These are phyloP conservation scores for Gryganskiella cystojenkinii DNA, from an alignment of 192 early-diverging fungal species.

Conservation along the genomic window DNA sequence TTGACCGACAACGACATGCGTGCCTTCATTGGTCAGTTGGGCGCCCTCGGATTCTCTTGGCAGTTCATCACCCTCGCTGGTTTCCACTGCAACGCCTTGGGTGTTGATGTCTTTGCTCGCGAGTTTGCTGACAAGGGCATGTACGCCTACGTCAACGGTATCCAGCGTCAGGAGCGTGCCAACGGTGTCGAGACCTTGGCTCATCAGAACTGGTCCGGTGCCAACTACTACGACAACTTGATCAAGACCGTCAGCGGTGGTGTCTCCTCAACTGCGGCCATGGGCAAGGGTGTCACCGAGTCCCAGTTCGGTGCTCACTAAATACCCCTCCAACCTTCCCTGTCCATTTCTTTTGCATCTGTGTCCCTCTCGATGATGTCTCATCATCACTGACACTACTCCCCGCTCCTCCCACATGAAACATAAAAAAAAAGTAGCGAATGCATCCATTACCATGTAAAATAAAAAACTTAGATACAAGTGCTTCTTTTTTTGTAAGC, in stretches of 20 bases:
- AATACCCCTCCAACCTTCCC: conserved; percentile 9
- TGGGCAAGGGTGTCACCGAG: conserved; percentile 94
- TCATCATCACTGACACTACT: no score
- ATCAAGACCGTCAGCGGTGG: conserved; percentile 95
- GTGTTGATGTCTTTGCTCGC: conserved; percentile 83
- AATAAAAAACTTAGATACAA: no score
- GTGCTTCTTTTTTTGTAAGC: no score
- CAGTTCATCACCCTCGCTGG: conserved; percentile 98
- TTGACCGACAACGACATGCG: conserved; percentile 92
- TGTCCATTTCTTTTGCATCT: no score
- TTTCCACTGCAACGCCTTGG: conserved; percentile 92
- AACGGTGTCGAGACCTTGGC: conserved; percentile 92
- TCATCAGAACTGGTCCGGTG: conserved; percentile 96
- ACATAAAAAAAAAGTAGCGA: no score
- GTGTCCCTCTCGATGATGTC: no score
- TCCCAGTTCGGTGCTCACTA: conserved; percentile 72
- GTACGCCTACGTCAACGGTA: conserved; percentile 92
- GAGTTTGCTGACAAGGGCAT: conserved; percentile 90
- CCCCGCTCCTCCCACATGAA: no score
- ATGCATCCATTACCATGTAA: no score
- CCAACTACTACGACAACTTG: conserved; percentile 88
- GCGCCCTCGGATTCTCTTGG: conserved; percentile 94
- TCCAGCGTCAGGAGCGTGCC: conserved; percentile 92
- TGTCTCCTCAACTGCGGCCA: conserved; percentile 93
- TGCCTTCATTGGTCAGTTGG: conserved; percentile 83